These are phyloP conservation scores for Borovskyia barvae DNA, from an alignment of 208 protist genomes.

Conservation along the genomic window DNA sequence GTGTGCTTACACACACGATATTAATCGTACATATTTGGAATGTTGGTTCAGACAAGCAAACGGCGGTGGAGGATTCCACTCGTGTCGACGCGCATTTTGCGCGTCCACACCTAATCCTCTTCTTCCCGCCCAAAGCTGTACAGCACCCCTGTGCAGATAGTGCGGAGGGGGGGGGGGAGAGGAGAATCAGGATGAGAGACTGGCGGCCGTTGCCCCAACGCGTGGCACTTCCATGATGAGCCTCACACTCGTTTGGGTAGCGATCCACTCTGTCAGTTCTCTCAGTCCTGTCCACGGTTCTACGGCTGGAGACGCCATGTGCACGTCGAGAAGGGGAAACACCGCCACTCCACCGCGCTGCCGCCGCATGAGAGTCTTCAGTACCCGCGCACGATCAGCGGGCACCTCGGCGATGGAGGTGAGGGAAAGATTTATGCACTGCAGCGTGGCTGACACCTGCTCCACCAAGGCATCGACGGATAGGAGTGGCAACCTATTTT, in stretches of 20 bases:
- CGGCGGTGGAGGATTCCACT: too few species aligned
- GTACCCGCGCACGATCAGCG: slow-evolving; percentile 31
- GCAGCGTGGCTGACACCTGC: slow-evolving; percentile 44
- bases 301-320: slow-evolving; percentile 10
- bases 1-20: too few species aligned
- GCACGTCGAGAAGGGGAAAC: slow-evolving; percentile 16
- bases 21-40: too few species aligned
- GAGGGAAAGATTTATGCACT: slow-evolving; percentile 39
- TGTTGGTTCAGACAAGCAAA: too few species aligned
- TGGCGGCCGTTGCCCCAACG: not conserved
- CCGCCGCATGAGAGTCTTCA: slow-evolving; percentile 47
- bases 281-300: slow-evolving; percentile 21
- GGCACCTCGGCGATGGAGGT: slow-evolving; percentile 46
- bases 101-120: too few species aligned
- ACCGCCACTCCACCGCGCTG: slow-evolving; percentile 17
- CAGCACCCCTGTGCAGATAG: too few species aligned
- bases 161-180: not conserved
- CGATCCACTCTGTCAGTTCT: slow-evolving; percentile 23
- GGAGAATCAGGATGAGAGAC: not conserved
- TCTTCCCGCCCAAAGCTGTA: too few species aligned
- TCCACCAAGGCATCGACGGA: slow-evolving; percentile 57
- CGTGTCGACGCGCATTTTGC: too few species aligned
- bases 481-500: slow-evolving; percentile 51
- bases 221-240: slow-evolving; percentile 8
- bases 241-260: slow-evolving; percentile 16